Evolutionary conservation across 2,329 filamentous ascomycete species (phyloP).

Genomic region (Chalaropsis thielavioides): DNA sequence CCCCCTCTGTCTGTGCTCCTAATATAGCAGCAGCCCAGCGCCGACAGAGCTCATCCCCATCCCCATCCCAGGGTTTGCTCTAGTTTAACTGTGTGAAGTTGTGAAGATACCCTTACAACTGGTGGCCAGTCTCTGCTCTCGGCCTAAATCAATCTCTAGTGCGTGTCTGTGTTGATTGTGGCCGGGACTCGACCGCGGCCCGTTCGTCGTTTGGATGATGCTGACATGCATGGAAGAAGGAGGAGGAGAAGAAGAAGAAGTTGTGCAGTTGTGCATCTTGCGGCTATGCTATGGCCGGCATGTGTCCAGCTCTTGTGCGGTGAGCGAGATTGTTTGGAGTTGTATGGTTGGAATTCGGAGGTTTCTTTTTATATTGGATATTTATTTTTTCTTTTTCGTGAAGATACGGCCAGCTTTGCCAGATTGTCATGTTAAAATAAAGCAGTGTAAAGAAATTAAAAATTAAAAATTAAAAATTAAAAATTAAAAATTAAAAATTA

Average conservation of each 20-base stretch:
- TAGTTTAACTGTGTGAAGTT: neutral
- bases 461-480: no score
- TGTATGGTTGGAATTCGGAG: neutral
- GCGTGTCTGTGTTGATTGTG: neutral
- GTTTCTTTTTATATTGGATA: neutral
- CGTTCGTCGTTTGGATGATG: neutral
- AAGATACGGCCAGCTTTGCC: no score
- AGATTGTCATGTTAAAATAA: no score
- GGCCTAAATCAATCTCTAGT: neutral
- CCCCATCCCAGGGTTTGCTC: neutral
- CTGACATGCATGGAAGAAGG: neutral
- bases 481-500: no score
- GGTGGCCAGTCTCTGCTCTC: neutral
- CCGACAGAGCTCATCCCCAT: no score
- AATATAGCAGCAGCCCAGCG: constrained; percentile 4
- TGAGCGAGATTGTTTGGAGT: neutral
- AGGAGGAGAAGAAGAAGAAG: neutral
- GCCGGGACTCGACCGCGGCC: neutral
- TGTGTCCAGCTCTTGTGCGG: neutral
- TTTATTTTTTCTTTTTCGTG: neutral
- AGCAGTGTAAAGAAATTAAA: neutral
- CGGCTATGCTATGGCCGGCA: neutral
- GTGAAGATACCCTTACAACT: neutral
- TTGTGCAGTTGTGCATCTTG: neutral
- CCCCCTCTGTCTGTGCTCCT: constrained; percentile 6